Percentiles rank a stretch among this genome's conserved stretches.
Evolutionary conservation across 176 grass and related monocot genomes (phyloP).

Genomic region (maize (Zea mays)): Zm-B73-REFERENCE-NAM-5.0 NC_050105.1:135898001-135898500

Average conservation of each 20-base stretch:
- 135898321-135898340: conserved; percentile 28
- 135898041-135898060: not conserved
- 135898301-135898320: conserved; percentile 24
- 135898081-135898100: not conserved
- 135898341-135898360: conserved; percentile 4
- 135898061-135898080: not conserved
- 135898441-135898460: not conserved
- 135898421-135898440: not conserved
- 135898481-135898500: too few relatives aligned
- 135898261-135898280: conserved; percentile 72
- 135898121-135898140: conserved; percentile 50
- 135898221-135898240: too few relatives aligned
- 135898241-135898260: not conserved
- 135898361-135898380: conserved; percentile 31
- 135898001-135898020: not conserved
- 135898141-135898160: conserved; percentile 53
- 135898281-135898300: conserved; percentile 46
- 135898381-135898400: conserved; percentile 1
- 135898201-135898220: not conserved
- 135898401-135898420: not conserved
- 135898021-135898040: conserved; percentile 25
- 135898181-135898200: not conserved
- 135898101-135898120: not conserved
- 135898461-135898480: too few relatives aligned
- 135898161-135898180: not conserved